These are phyloP conservation scores for Neonectria hederae DNA, from an alignment of 2,329 filamentous ascomycete genomes.

Conservation along the genomic window DNA sequence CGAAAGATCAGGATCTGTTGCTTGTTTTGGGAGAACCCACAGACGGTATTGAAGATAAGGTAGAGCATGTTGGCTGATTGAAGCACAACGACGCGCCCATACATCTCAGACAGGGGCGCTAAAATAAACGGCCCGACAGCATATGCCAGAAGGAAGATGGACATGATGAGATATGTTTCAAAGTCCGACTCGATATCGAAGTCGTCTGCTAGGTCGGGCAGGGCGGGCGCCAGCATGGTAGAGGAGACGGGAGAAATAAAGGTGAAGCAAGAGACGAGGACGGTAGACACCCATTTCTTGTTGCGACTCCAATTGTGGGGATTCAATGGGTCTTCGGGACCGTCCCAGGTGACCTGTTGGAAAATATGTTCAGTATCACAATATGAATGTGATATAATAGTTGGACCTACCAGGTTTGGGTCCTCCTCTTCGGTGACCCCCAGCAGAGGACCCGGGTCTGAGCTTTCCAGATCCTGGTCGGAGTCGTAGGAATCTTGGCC, in stretches of 20 bases:
- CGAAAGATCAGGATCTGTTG: constrained; percentile 60
- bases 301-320: constrained; percentile 57
- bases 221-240: constrained; percentile 59
- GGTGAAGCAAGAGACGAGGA: constrained; percentile 53
- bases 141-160: constrained; percentile 68
- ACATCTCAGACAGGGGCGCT: constrained; percentile 62
- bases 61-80: constrained; percentile 60
- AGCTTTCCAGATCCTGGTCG: constrained; percentile 19
- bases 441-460: constrained; percentile 18
- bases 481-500: neutral
- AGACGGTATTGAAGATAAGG: constrained; percentile 63
- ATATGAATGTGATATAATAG: neutral
- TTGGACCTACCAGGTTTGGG: constrained; percentile 34
- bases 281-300: constrained; percentile 48
- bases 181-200: constrained; percentile 55
- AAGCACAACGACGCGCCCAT: constrained; percentile 57
- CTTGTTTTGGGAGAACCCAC: constrained; percentile 57
- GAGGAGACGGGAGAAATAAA: constrained; percentile 67
- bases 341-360: constrained; percentile 52
- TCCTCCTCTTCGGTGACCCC: constrained; percentile 31
- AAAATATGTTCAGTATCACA: neutral
- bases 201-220: constrained; percentile 55
- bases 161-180: constrained; percentile 62
- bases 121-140: constrained; percentile 62
- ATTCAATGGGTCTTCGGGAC: constrained; percentile 52